A percentile compares a stretch with the other conserved stretches of the same genome.
Conservation (phyloP, 75 land plant genomes). For the Azolla pinnata region DNA sequence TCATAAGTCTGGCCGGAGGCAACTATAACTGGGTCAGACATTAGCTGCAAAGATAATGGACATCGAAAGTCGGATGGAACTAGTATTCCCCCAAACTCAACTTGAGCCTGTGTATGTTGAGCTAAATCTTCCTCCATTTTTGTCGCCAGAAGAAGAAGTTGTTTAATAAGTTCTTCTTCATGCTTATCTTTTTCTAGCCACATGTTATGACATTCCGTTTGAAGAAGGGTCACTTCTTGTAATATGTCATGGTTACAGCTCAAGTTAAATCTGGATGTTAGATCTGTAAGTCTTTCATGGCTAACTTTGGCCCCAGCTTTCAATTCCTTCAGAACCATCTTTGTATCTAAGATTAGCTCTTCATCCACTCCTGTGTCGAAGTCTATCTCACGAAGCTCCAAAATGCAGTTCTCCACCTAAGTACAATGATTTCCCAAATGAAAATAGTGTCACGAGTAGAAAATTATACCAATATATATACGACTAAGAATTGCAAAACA, state of each 20-base stretch:
- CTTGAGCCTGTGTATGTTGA: conserved; percentile 30
- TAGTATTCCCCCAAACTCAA: conserved; percentile 24
- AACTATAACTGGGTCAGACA: conserved; percentile 83
- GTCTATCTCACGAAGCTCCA: conserved; percentile 24
- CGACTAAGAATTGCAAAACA: too few species aligned
- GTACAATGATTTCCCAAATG: too few species aligned
- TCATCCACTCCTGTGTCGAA: conserved; percentile 17
- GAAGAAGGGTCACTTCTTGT: conserved; percentile 19
- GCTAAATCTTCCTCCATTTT: conserved; percentile 41
- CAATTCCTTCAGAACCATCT: conserved; percentile 16
- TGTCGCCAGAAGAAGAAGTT: conserved; percentile 37
- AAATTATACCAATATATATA: too few species aligned
- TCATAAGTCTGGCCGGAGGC: conserved; percentile 87
- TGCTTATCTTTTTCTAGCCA: conserved; percentile 16
- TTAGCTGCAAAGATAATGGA: conserved; percentile 67
- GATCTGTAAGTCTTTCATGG: conserved; percentile 14
- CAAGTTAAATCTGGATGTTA: conserved; percentile 26
- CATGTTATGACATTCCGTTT: conserved; percentile 37
- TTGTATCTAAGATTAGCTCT: conserved; percentile 19
- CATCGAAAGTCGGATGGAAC: conserved; percentile 82
- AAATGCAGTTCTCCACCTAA: conserved; percentile 34
- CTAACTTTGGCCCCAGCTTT: conserved; percentile 17
- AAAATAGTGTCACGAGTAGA: too few species aligned
- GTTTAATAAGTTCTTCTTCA: conserved; percentile 46
- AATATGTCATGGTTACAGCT: conserved; percentile 21